These are phyloP conservation scores for Rutstroemia sp. DNA, from an alignment of 2,329 filamentous ascomycete genomes.

Conservation along the genomic window DNA sequence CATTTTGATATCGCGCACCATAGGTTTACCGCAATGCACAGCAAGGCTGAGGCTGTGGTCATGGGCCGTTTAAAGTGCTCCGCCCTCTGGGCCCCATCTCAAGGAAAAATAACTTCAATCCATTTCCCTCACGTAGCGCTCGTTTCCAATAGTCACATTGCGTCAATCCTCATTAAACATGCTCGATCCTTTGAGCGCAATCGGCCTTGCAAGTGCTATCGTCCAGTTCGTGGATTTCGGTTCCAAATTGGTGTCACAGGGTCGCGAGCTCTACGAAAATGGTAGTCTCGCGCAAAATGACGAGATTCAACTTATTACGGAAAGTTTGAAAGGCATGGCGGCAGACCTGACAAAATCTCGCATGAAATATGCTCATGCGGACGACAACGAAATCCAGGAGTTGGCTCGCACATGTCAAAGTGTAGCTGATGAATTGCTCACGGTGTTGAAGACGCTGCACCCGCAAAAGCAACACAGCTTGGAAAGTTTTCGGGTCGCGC, in stretches of 20 bases:
- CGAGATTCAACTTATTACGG: not conserved
- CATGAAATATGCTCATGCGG: not conserved
- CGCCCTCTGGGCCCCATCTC: too few relatives aligned
- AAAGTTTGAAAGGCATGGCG: not conserved
- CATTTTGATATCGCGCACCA: too few relatives aligned
- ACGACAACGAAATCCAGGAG: not conserved
- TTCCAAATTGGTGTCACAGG: not conserved
- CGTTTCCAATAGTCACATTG: too few relatives aligned
- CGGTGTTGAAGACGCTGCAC: not conserved
- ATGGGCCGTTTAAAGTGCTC: too few relatives aligned
- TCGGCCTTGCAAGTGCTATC: constrained; percentile 11
- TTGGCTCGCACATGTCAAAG: not conserved
- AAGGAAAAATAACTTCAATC: too few relatives aligned
- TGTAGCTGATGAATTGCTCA: not conserved
- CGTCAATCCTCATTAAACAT: too few relatives aligned
- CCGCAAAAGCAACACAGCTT: not conserved
- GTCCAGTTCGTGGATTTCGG: constrained; percentile 4
- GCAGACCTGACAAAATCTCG: not conserved
- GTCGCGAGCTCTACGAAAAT: not conserved
- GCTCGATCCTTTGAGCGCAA: constrained; percentile 18
- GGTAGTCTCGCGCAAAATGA: not conserved
- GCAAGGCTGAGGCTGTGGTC: too few relatives aligned
- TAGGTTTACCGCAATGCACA: too few relatives aligned
- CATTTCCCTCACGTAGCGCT: too few relatives aligned
- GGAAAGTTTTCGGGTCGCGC: not conserved